phyloP scores from a whole-genome alignment of 768 basidiomycete genomes.

The Lactarius psammicola region DNA sequence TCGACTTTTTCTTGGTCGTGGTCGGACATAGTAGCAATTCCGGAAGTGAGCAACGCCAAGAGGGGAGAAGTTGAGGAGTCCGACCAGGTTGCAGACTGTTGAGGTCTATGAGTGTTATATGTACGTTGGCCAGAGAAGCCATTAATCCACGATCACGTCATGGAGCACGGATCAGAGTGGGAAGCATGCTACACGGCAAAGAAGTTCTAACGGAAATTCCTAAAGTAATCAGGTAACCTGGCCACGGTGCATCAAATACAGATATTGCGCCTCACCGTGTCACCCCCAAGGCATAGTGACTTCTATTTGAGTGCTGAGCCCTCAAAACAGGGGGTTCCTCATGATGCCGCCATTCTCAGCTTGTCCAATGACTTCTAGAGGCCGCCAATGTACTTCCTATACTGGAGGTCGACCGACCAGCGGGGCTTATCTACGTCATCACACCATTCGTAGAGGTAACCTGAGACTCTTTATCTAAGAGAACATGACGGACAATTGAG shows the following conservation, averaged over 20 bases:
- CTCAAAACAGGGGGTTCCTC: no score
- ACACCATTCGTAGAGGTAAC: no score
- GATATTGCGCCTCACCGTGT: background rate
- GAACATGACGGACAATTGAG: background rate
- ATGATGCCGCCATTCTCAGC: background rate
- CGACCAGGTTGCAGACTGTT: no score
- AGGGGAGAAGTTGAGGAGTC: no score
- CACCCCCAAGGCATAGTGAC: background rate
- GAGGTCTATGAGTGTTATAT: background rate
- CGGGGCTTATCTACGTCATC: background rate
- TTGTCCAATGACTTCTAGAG: background rate
- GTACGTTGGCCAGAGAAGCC: background rate
- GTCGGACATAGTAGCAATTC: background rate
- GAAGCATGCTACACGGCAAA: background rate
- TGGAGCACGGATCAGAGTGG: background rate
- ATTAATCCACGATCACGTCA: background rate
- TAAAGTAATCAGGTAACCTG: background rate
- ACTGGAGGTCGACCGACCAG: background rate
- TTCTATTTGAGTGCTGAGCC: background rate
- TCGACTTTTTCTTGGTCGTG: background rate
- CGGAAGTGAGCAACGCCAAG: background rate
- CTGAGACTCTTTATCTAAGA: no score
- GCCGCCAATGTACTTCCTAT: background rate
- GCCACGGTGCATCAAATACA: background rate
- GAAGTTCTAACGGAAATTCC: background rate